Evolutionary conservation across 768 basidiomycete genomes (phyloP), one percentile per base, ranked within the genome.

Genomic region (Amanita rubescens): DNA sequence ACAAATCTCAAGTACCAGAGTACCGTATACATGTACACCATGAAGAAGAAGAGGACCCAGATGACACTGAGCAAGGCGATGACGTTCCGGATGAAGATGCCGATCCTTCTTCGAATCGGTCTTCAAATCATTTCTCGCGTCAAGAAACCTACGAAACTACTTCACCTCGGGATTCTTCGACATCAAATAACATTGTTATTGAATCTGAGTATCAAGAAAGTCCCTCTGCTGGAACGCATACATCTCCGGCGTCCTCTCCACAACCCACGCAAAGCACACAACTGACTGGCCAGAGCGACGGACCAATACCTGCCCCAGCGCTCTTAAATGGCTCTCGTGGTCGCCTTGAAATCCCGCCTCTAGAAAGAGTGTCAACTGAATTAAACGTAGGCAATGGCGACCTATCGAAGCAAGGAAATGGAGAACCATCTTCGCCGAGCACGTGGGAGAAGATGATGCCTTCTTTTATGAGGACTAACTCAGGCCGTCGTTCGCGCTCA

Each of bases 401-500:
- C 52, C 64, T 68, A 34, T 71, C 78, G 2, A 67, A 77, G 10
- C 88, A 87, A 62, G 78, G 82, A 19, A 73, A 65, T 55, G 77
- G 69, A 22, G 87, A 88, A 45, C 71, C 71, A 12, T 69, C 73
- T 19, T 76, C 77, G 14, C 74, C 76, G 38, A 79, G 75, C 56
- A 70, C 82, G 32, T 91, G 87, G 89, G 81, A 86, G 57, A 87
- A 81, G 63, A 72, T 91, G 49, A 85, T 85, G 60, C 77, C 72
- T 51, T 78, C 84, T 0, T 80, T 92, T 58, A 76, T 77, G 33
- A 74, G 86, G 56, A 80, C 81, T 39, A 77, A 75, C 49, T 75
- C 69, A 49, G 88, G 89, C 7, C 79, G 87, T 59, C 82, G 89
- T 46, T 90, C 88, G 49, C 82, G 90, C 37, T 82, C 85, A 37